These are phyloP conservation scores for Ophiosphaerella korrae DNA, from an alignment of 2,329 filamentous ascomycete species.

Conservation along the genomic window DNA sequence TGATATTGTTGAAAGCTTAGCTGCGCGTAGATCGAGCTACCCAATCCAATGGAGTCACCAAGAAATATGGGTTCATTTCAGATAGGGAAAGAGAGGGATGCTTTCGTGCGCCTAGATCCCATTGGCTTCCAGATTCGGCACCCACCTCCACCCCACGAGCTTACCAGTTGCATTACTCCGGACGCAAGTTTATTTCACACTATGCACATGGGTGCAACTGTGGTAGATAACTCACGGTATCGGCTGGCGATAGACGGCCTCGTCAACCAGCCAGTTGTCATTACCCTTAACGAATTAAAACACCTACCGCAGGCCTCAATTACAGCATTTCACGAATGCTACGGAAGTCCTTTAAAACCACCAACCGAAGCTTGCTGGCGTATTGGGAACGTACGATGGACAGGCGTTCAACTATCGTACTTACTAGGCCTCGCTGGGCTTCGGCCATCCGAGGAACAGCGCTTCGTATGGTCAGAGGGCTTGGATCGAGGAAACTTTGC, in stretches of 20 bases:
- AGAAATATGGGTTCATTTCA: no score
- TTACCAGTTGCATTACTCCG: constrained; percentile 27
- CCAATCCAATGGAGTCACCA: background rate
- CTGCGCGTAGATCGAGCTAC: background rate
- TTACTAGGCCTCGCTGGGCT: constrained; percentile 27
- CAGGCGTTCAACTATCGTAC: constrained; percentile 33
- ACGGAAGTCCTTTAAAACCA: constrained; percentile 40
- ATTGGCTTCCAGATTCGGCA: constrained; percentile 23
- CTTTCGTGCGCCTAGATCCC: constrained; percentile 9
- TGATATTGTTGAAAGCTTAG: no score
- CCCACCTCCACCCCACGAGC: constrained; percentile 34
- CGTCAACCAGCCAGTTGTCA: constrained; percentile 31
- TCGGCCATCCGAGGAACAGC: constrained; percentile 1
- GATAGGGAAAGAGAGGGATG: constrained; percentile 1
- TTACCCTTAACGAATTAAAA: constrained; percentile 33
- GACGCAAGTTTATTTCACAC: constrained; percentile 43
- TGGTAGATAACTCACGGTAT: constrained; percentile 35
- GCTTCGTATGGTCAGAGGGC: constrained; percentile 38
- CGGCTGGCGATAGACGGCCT: constrained; percentile 39
- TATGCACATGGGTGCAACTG: constrained; percentile 43
- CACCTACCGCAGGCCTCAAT: constrained; percentile 29
- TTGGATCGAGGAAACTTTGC: constrained; percentile 35
- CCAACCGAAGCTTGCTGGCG: constrained; percentile 35
- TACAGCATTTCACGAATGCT: constrained; percentile 46
- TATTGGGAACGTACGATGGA: constrained; percentile 45